Base-by-base conservation (phyloP, 2,329 filamentous ascomycete species). In the Aspergillus sp. region DNA sequence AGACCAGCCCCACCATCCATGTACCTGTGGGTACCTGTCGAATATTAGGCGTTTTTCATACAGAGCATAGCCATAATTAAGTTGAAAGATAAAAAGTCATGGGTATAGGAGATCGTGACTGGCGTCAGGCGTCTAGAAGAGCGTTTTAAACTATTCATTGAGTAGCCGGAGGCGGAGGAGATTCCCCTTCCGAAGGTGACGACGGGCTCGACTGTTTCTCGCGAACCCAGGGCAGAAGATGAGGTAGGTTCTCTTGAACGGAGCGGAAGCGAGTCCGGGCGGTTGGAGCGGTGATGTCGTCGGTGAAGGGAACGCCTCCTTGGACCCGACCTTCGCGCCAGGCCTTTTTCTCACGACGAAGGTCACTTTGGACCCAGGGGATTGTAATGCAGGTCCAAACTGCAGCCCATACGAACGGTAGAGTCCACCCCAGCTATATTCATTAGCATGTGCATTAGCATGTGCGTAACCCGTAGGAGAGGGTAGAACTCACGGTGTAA, bases 321-420 rank as follows among this genome's bases (percentile, higher is more conserved):
- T 66, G 63, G 10, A 53, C 57, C 19, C 54, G 59, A 37, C 67
- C 63, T 23, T 64, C 57, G 4, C 52, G 58, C 71, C 72, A 75
- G 2, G 67, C 66, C 33, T 67, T 57, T 48, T 68, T 73, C 52
- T 75, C 73, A 13, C 66, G 68, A 43, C 69, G 65, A 33, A 75
- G 64, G 39, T 73, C 69, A 46, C 66, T 65, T 47, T 71, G 67
- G 2, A 74, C 70, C 72, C 72, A 75, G 6, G 67, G 66, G 43
- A 74, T 70, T 17, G 72, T 73, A 44, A 75, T 70, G 9, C 71
- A 44, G 1, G 65, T 67, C 72, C 73, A 74, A 15, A 74, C 45
- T 13, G 53, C 60, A 5, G 67, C 65, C 70, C 70, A 74, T 30
- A 65, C 60, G 43, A 72, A 71, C 1, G 71, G 70, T 15, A 73